Evolutionary conservation across 306 rosid genomes (phyloP).

Genomic region (Gleditsia sinensis): DNA sequence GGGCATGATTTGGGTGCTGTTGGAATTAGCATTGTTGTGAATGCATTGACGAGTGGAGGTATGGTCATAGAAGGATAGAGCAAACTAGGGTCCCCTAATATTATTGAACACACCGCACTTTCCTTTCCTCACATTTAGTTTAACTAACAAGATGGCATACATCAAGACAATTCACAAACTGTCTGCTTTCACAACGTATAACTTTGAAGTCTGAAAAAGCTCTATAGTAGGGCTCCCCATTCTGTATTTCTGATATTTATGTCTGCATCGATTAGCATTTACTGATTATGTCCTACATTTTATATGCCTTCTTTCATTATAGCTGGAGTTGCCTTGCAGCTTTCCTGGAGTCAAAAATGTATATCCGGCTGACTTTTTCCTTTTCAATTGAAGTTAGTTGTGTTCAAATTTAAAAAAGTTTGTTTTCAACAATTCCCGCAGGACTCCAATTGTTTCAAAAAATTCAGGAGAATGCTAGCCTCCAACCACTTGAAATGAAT

Average conservation of each 20-base stretch:
- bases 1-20: conserved; percentile 73
- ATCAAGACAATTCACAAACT: neutral
- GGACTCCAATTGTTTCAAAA: neutral
- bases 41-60: conserved; percentile 77
- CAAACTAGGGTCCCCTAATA: conserved; percentile 22
- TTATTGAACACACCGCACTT: conserved; percentile 1
- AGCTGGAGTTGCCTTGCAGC: neutral
- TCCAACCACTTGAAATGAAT: neutral
- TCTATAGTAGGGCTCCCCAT: neutral
- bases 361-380: neutral
- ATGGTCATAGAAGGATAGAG: conserved; percentile 27
- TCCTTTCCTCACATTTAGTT: conserved; percentile 11
- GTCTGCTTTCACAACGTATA: conserved; percentile 7
- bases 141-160: conserved; percentile 9
- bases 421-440: neutral
- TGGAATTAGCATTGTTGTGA: conserved; percentile 80
- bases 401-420: neutral
- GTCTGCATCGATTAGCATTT: neutral
- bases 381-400: neutral
- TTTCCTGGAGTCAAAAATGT: neutral
- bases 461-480: neutral
- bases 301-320: neutral
- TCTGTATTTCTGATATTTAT: neutral
- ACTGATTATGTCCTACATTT: neutral
- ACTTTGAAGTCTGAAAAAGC: neutral